phyloP scores from a whole-genome alignment of 2,329 filamentous ascomycete genomes.

The Rugonectria rugulosa region DNA sequence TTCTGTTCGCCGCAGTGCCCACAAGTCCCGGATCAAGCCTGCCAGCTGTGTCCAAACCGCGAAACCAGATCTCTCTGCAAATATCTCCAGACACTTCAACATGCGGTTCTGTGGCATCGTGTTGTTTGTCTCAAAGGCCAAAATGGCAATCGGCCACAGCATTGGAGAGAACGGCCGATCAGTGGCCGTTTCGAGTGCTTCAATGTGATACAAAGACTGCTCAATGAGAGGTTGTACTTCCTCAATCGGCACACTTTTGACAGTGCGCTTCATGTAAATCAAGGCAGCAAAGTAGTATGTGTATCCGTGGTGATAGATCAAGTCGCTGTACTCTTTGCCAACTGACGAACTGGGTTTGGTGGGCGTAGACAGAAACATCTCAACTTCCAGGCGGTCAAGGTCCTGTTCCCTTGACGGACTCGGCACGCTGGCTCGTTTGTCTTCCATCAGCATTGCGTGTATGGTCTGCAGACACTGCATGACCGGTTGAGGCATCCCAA shows the following conservation, averaged over 20 bases:
- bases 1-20: conserved; percentile 25
- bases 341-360: conserved; percentile 20
- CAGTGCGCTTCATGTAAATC: conserved; percentile 36
- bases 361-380: conserved; percentile 30
- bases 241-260: conserved; percentile 29
- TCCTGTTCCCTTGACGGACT: conserved; percentile 15
- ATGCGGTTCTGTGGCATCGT: conserved; percentile 29
- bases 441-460: conserved; percentile 28
- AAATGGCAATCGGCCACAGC: conserved; percentile 36
- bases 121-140: conserved; percentile 31
- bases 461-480: conserved; percentile 32
- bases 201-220: conserved; percentile 32
- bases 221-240: conserved; percentile 35
- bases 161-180: conserved; percentile 32
- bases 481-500: conserved; percentile 33
- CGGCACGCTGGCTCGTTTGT: conserved; percentile 5
- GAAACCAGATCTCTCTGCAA: conserved; percentile 28
- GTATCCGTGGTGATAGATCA: conserved; percentile 36
- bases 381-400: conserved; percentile 32
- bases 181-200: conserved; percentile 25
- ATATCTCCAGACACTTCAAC: conserved; percentile 25
- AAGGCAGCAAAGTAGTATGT: conserved; percentile 35
- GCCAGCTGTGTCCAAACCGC: conserved; percentile 33
- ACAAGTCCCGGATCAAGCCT: conserved; percentile 28
- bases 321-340: conserved; percentile 28